Percentiles rank a stretch among this genome's conserved stretches.
Evolutionary conservation across 1,284 basidiomycete species (phyloP).

Genomic region (Malassezia cuniculi): DNA sequence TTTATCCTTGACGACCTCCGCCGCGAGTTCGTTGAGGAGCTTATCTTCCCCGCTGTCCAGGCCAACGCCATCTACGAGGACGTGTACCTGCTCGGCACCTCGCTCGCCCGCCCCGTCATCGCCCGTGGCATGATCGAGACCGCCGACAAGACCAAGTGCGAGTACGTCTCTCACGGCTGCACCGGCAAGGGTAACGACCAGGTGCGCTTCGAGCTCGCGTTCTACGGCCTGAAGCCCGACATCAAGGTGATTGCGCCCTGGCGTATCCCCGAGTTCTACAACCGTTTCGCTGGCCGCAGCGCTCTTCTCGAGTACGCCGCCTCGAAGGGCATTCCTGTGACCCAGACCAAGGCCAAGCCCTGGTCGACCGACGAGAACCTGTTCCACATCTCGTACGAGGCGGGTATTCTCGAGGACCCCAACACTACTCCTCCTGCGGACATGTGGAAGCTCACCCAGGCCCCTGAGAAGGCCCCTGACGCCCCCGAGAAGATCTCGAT

Average conservation of each 20-base stretch:
- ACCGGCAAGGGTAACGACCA: conserved; percentile 99
- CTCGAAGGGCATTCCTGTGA: conserved; percentile 78
- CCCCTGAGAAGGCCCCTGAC: conserved; percentile 68
- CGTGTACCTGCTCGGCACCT: conserved; percentile 94
- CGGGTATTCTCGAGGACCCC: conserved; percentile 94
- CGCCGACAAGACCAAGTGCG: conserved; percentile 59
- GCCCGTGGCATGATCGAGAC: conserved; percentile 96
- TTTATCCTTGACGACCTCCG: conserved; percentile 90
- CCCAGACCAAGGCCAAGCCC: conserved; percentile 89
- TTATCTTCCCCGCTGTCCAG: conserved; percentile 93
- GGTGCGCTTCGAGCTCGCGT: conserved; percentile 96
- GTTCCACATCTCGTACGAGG: conserved; percentile 99
- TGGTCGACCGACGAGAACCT: conserved; percentile 97
- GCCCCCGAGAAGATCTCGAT: conserved; percentile 61
- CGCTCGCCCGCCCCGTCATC: conserved; percentile 93
- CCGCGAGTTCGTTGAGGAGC: conserved; percentile 85
- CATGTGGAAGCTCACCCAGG: conserved; percentile 96
- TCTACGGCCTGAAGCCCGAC: conserved; percentile 93
- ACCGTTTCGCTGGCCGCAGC: conserved; percentile 87
- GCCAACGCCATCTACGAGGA: conserved; percentile 99
- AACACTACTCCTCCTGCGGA: conserved; percentile 86
- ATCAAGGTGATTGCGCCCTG: conserved; percentile 99
- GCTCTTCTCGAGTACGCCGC: conserved; percentile 82
- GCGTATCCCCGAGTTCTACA: conserved; percentile 93
- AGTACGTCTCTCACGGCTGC: conserved; percentile 90